Conservation (phyloP, 345 rosid species). For the Populus tremula region DNA sequence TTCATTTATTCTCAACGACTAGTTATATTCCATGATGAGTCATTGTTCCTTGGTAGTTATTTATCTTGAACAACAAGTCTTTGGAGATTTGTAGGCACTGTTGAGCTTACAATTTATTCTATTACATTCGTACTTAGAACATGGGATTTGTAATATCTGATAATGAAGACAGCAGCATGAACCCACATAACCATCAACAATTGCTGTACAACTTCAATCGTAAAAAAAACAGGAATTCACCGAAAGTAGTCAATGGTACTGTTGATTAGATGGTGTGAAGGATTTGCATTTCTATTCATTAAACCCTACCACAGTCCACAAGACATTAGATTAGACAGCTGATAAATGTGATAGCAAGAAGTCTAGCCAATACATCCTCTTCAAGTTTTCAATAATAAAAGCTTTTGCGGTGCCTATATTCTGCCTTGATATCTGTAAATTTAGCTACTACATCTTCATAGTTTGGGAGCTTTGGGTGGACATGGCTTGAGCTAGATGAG, state of each 20-base stretch:
- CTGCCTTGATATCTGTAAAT: constrained; percentile 8
- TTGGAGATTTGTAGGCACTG: neutral
- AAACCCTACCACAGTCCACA: too few species aligned
- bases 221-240: too few species aligned
- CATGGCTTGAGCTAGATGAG: constrained; percentile 13
- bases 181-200: neutral
- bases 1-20: neutral
- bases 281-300: too few species aligned
- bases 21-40: neutral
- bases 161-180: neutral
- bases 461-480: constrained; percentile 24
- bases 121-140: neutral
- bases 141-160: neutral
- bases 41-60: neutral
- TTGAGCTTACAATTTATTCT: neutral
- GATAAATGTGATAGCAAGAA: too few species aligned
- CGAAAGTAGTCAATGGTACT: too few species aligned
- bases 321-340: too few species aligned
- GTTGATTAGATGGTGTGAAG: too few species aligned
- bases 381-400: neutral
- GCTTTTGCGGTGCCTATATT: constrained; percentile 1
- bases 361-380: too few species aligned
- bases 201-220: too few species aligned
- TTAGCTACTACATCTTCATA: constrained; percentile 15
- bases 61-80: neutral